Evolutionary conservation across 83 land plant species (phyloP).

Genomic region (Isoetes engelmannii): DNA sequence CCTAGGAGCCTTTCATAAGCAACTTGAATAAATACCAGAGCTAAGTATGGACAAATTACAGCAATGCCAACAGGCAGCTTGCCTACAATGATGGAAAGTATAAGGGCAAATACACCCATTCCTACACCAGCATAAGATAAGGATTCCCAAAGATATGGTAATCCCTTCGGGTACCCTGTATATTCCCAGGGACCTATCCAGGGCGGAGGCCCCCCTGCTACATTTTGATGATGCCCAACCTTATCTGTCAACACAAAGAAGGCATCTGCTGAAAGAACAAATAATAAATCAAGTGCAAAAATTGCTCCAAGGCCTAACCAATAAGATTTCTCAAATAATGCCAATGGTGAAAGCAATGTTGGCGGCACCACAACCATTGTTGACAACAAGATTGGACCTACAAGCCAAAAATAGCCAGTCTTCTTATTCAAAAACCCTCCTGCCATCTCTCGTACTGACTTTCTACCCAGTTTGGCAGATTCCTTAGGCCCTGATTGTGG

Average conservation of each 20-base stretch:
- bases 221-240: constrained; percentile 21
- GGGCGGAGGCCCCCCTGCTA: constrained; percentile 15
- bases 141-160: constrained; percentile 16
- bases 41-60: constrained; percentile 21
- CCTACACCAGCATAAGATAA: constrained; percentile 23
- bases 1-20: constrained; percentile 29
- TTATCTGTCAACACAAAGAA: constrained; percentile 29
- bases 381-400: constrained; percentile 21
- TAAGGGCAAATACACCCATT: constrained; percentile 10
- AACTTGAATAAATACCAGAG: constrained; percentile 20
- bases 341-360: constrained; percentile 3
- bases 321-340: constrained; percentile 10
- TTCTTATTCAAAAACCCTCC: constrained; percentile 12
- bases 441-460: constrained; percentile 13
- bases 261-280: constrained; percentile 20
- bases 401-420: constrained; percentile 29
- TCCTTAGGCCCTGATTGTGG: no score
- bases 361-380: constrained; percentile 16
- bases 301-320: constrained; percentile 11
- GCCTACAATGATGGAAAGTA: constrained; percentile 18
- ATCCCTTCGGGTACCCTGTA: constrained; percentile 27
- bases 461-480: constrained; percentile 6
- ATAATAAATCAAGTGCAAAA: constrained; percentile 17
- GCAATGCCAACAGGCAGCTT: constrained; percentile 19
- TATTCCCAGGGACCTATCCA: constrained; percentile 31